Evolutionary conservation across 306 rosid genomes (phyloP).

Genomic region (Amphicarpaea edgeworthii): DNA sequence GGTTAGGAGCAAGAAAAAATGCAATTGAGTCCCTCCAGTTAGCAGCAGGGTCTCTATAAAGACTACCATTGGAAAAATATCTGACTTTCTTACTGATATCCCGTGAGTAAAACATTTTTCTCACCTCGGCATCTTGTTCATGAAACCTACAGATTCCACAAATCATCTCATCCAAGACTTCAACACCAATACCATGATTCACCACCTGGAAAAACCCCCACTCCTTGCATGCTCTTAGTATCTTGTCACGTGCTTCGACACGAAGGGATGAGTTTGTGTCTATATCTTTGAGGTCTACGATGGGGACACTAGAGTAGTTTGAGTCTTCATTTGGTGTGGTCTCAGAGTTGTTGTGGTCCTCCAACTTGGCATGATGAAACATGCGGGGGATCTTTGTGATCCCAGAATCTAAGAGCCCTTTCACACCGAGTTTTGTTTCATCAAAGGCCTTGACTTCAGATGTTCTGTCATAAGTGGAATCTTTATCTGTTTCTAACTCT

Average conservation of each 20-base stretch:
- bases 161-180: constrained; percentile 52
- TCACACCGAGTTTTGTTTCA: constrained; percentile 33
- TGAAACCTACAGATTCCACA: constrained; percentile 54
- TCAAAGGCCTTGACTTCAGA: constrained; percentile 25
- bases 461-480: constrained; percentile 15
- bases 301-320: constrained; percentile 11
- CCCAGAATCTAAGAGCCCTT: constrained; percentile 37
- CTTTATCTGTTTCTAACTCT: not conserved
- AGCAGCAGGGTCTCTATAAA: constrained; percentile 30
- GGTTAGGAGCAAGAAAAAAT: constrained; percentile 6
- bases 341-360: not conserved
- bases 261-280: not conserved
- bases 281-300: constrained; percentile 52
- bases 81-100: constrained; percentile 31
- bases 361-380: constrained; percentile 16
- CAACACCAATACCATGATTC: constrained; percentile 55
- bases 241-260: not conserved
- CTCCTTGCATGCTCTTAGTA: constrained; percentile 29
- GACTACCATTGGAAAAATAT: constrained; percentile 36
- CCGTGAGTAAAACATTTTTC: constrained; percentile 36
- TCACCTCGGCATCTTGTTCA: too few relatives aligned
- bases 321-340: not conserved
- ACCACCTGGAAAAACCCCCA: constrained; percentile 62
- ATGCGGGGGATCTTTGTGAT: constrained; percentile 37
- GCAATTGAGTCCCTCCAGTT: constrained; percentile 41